Evolutionary conservation across 2,329 filamentous ascomycete genomes (phyloP), one percentile per base, ranked within the genome.

Genomic region (Boeremia exigua): DNA sequence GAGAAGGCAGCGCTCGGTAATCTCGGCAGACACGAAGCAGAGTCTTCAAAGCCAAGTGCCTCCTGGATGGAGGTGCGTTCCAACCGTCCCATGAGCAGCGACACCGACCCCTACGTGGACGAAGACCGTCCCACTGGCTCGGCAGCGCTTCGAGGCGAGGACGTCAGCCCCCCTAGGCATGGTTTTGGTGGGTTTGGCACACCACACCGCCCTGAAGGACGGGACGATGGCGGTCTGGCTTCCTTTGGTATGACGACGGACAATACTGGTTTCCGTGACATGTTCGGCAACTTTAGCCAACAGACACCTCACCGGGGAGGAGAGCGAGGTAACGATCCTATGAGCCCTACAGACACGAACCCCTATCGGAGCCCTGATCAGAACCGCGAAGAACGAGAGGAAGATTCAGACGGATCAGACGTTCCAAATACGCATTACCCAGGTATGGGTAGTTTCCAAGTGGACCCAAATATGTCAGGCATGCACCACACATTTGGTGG

Each of bases 261-360:
- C 63, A 81, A 82, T 30, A 76, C 81, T 80, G 70, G 86, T 72
- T 75, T 86, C 60, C 82, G 83, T 39, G 83, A 86, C 61, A 75
- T 84, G 60, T 79, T 84, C 67, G 82, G 85, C 33, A 83, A 86
- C 50, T 80, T 82, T 44, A 76, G 82, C 75, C 82, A 86, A 60
- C 81, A 84, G 38, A 82, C 81, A 14, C 82, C 83, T 10, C 78
- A 80, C 36, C 76, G 77, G 46, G 74, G 75, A 48, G 61, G 79
- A 47, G 75, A 78, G 52, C 74, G 70, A 25, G 69, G 66, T n/a
- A 81, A 88, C 61, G 90, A 92, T 55, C 89, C 90, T 0, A 85
- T 91, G 70, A 98, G 94, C 72, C 95, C 95, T 10, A 95, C 93
- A 0, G 91, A 96, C 69, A 98, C 95, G 3, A 99, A 99, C 71